Base-by-base conservation (phyloP, 2,329 filamentous ascomycete species). In the Colletotrichum lentis region DNA sequence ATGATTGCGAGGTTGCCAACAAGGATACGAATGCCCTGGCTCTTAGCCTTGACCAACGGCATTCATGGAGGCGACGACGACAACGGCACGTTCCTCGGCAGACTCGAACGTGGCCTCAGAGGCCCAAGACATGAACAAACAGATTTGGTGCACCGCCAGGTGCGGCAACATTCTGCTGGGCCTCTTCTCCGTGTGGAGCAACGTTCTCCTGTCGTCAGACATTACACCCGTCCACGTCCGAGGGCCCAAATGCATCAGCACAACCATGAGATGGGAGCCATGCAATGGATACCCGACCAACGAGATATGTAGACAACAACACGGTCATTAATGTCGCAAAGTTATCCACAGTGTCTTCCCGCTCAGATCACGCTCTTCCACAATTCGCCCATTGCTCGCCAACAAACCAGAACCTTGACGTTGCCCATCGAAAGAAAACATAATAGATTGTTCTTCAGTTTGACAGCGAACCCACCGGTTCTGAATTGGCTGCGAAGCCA, bases 111-210 rank as follows among this genome's bases (percentile, higher is more conserved):
- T 67, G 5, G 63, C 60, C 2, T 63, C 59, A 1, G 64, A 62
- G 10, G 59, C 64, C 59, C 64, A 67, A 1, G 64, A 56, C 52
- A 62, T 56, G 53, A 63, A 56, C 10, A 67, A 67, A 20, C 22
- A 50, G 58, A 16, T 63, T 63, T 11, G 58, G 22, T 1, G 58
- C 59, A 4, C 59, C 52, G 11, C 58, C 59, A 18, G 63, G 52
- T 14, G 59, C 63, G n/a, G 52, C 60, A 22, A 81, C 85, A 37
- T 75, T 41, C 39, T 24, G 31, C 22, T 57, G n/a, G 16, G 8
- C 6, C 20, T 57, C 52, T 16, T 57, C 20, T 56, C 18, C 22
- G 20, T 44, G 61, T 64, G 61, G 61, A 52, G 61, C 53, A 58
- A 24, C 16, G 61, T 64, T 44, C 44, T 50, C 53, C 16, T 16